Percentiles rank a stretch among this genome's conserved stretches.
Evolutionary conservation across 371 early-diverging fungal genomes (phyloP).

Genomic region (Rhizopus delemar): DNA sequence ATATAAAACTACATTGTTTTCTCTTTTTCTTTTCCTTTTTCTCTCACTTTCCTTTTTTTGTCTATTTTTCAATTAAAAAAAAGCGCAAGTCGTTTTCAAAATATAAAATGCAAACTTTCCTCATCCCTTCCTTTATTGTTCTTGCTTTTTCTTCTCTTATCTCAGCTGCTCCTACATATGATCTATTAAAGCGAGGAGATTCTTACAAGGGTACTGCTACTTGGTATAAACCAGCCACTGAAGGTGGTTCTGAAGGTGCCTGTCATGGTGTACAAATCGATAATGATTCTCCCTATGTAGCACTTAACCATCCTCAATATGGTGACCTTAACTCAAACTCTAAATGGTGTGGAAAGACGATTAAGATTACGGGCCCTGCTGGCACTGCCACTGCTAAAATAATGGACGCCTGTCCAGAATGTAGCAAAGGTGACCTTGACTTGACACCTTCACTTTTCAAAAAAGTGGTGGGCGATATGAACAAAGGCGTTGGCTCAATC

Average conservation of each 20-base stretch:
- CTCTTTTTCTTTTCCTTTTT: background rate
- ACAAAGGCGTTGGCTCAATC: conserved; percentile 18
- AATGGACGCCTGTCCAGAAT: conserved; percentile 22
- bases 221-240: conserved; percentile 27
- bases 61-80: no score
- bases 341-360: conserved; percentile 29
- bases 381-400: conserved; percentile 14
- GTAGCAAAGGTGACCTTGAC: conserved; percentile 18
- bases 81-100: background rate
- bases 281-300: conserved; percentile 22
- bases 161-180: background rate
- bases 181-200: background rate
- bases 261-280: conserved; percentile 26
- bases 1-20: no score
- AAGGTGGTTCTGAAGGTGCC: conserved; percentile 31
- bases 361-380: conserved; percentile 25
- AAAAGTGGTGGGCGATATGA: conserved; percentile 17
- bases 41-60: background rate
- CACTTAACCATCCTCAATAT: conserved; percentile 31
- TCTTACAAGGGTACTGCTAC: conserved; percentile 28
- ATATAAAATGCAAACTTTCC: background rate
- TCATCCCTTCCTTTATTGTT: background rate
- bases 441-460: conserved; percentile 24
- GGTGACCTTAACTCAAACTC: conserved; percentile 24
- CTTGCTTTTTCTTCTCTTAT: background rate